Conservation (phyloP, 2,329 filamentous ascomycete genomes). For the Claviceps spartinae region DNA sequence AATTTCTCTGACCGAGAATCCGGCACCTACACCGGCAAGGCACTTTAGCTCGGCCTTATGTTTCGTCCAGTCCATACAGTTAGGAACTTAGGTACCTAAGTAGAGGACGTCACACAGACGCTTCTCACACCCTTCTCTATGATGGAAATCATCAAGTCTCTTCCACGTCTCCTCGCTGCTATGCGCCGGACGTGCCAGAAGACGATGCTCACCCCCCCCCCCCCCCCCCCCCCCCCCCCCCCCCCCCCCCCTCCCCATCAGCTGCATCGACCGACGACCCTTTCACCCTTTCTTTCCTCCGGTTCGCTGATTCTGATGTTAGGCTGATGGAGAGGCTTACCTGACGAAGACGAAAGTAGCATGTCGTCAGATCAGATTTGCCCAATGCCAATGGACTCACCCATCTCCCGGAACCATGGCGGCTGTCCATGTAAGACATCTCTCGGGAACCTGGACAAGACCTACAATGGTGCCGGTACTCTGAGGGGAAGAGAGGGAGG, state of each 20-base stretch:
- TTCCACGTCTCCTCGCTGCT: not conserved
- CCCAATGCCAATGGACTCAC: not conserved
- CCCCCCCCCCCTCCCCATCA: not conserved
- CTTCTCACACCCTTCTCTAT: too few relatives aligned
- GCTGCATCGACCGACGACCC: not conserved
- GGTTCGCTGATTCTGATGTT: not conserved
- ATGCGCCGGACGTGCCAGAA: not conserved
- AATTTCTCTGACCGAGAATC: too few relatives aligned
- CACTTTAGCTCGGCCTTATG: too few relatives aligned
- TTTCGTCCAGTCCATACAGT: too few relatives aligned
- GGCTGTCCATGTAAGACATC: not conserved
- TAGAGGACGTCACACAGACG: too few relatives aligned
- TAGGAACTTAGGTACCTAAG: too few relatives aligned
- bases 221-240: not conserved
- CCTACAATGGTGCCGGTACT: not conserved
- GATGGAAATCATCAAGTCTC: too few relatives aligned
- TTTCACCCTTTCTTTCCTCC: not conserved
- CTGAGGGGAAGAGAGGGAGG: too few relatives aligned
- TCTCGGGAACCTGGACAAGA: not conserved
- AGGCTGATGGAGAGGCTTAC: not conserved
- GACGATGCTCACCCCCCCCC: not conserved
- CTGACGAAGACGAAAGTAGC: not conserved
- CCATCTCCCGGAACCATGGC: not conserved
- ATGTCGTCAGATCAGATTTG: not conserved
- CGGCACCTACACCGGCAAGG: too few relatives aligned